phyloP scores from a whole-genome alignment of 1,139 yeast genomes.

The Hansenula anomala region DNA sequence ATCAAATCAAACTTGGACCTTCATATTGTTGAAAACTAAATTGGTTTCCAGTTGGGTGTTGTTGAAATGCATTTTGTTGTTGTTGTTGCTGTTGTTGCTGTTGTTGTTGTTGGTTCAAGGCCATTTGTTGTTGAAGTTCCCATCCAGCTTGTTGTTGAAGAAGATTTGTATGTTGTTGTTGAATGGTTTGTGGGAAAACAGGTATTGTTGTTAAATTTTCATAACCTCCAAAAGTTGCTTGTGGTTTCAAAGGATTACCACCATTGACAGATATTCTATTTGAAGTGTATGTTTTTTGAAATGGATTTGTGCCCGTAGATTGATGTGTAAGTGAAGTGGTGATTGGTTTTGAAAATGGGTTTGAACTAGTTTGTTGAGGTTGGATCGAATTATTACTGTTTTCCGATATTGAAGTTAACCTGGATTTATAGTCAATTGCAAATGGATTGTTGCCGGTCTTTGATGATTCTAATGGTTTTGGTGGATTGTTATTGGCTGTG shows the following conservation, averaged over 20 bases:
- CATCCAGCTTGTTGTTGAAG: conserved; percentile 23
- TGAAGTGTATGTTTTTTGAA: conserved; percentile 19
- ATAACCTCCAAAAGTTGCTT: conserved; percentile 65
- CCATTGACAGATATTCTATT: conserved; percentile 19
- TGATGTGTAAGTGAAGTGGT: conserved; percentile 11
- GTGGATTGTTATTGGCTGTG: conserved; percentile 11
- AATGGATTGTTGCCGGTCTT: conserved; percentile 25
- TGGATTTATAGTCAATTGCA: conserved; percentile 24
- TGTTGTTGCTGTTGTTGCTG: conserved; percentile 17
- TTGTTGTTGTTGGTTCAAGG: conserved; percentile 11
- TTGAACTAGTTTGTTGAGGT: conserved; percentile 13
- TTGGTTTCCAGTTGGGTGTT: conserved; percentile 9
- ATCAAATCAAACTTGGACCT: conserved; percentile 24
- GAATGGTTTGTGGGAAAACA: conserved; percentile 59
- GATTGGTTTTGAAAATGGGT: conserved; percentile 24
- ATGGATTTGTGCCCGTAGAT: conserved; percentile 27
- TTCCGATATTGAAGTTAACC: conserved; percentile 15
- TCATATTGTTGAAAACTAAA: conserved; percentile 10
- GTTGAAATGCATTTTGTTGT: conserved; percentile 8
- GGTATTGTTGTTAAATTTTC: conserved; percentile 58
- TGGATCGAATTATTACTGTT: no score
- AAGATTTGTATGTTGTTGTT: conserved; percentile 26
- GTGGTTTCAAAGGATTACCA: conserved; percentile 32
- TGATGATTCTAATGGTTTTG: conserved; percentile 24
- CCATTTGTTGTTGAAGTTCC: conserved; percentile 18